These are phyloP conservation scores for Talaromyces sp. DNA, from an alignment of 2,329 filamentous ascomycete genomes.

Conservation along the genomic window DNA sequence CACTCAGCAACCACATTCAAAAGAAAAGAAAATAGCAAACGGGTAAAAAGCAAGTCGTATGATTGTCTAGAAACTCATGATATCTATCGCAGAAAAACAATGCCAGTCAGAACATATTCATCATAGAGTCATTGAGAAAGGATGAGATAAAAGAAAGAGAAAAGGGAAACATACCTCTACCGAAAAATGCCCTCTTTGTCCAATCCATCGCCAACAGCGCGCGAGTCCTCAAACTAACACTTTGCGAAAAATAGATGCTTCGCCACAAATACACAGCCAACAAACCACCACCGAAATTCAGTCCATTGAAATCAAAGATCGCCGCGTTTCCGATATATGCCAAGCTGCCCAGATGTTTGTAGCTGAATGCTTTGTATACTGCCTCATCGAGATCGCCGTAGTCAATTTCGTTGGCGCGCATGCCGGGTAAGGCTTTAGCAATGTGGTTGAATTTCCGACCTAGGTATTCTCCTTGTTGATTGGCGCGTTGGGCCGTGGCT, in stretches of 20 bases:
- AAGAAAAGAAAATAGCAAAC: constrained; percentile 2
- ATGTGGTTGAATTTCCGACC: constrained; percentile 92
- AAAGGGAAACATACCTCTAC: constrained; percentile 64
- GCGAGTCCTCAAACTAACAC: constrained; percentile 85
- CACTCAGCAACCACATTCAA: not conserved
- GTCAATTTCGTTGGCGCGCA: constrained; percentile 71
- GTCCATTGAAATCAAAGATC: constrained; percentile 82
- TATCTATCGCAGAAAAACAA: constrained; percentile 34
- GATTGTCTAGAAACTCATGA: constrained; percentile 47
- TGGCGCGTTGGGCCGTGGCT: constrained; percentile 90
- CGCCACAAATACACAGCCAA: constrained; percentile 95
- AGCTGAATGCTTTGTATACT: constrained; percentile 91
- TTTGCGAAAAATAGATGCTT: constrained; percentile 95
- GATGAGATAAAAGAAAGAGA: not conserved
- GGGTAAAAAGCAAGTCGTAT: not conserved
- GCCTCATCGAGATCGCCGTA: constrained; percentile 90
- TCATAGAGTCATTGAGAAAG: not conserved
- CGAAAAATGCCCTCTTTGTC: constrained; percentile 93
- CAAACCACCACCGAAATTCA: constrained; percentile 74
- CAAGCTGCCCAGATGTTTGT: constrained; percentile 82
- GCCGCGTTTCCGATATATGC: constrained; percentile 96
- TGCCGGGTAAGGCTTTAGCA: constrained; percentile 67
- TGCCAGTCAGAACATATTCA: not conserved
- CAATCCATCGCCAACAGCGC: constrained; percentile 95
- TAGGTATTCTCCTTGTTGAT: constrained; percentile 92